phyloP scores from a whole-genome alignment of 805 yeast genomes.

The Yamadazyma phyllophila region DNA sequence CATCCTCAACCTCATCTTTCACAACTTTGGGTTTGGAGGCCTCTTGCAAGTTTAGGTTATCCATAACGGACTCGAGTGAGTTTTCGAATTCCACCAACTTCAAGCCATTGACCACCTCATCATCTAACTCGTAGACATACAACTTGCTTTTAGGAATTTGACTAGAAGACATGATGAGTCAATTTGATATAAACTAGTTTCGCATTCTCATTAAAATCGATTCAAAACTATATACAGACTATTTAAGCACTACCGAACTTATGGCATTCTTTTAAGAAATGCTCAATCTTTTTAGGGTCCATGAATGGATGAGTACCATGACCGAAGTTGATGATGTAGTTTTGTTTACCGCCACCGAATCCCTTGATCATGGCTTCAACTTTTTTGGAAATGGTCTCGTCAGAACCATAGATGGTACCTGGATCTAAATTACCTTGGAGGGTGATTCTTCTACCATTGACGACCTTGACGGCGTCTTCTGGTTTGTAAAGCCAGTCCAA shows the following conservation, averaged over 20 bases:
- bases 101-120: conserved; percentile 42
- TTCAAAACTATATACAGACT: conserved; percentile 6
- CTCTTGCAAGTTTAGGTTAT: not conserved
- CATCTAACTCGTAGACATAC: conserved; percentile 49
- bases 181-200: not conserved
- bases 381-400: conserved; percentile 73
- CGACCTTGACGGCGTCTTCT: conserved; percentile 72
- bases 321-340: conserved; percentile 92
- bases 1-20: conserved; percentile 21
- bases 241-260: conserved; percentile 53
- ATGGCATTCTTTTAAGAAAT: conserved; percentile 85
- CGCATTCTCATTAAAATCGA: not conserved
- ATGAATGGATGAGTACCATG: conserved; percentile 98
- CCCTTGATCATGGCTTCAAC: conserved; percentile 86
- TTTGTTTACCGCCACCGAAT: conserved; percentile 90
- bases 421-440: conserved; percentile 97
- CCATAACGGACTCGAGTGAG: not conserved
- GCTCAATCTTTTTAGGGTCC: conserved; percentile 86
- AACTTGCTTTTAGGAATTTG: conserved; percentile 25
- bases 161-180: not conserved
- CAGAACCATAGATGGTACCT: conserved; percentile 87
- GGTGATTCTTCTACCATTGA: conserved; percentile 68
- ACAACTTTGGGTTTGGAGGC: not conserved
- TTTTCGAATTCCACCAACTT: conserved; percentile 54
- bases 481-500: conserved; percentile 92